A percentile compares a stretch with the other conserved stretches of the same genome.
Conservation (phyloP, 345 rosid species). For the Salix purpurea region DNA sequence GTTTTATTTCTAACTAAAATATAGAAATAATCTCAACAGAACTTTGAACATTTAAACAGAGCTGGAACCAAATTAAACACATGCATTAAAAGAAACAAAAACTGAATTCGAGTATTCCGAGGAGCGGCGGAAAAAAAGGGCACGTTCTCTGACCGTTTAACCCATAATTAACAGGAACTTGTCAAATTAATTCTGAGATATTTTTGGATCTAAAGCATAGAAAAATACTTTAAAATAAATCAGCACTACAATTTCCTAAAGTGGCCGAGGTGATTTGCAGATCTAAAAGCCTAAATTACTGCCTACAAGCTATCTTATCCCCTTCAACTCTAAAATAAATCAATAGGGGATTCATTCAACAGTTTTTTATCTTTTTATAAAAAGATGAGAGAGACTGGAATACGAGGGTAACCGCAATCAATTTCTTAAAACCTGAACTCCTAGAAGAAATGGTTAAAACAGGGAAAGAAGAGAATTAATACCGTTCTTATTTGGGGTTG, state of each 20-base stretch:
- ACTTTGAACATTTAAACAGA: not conserved
- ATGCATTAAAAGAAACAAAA: not conserved
- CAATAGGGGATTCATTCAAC: not conserved
- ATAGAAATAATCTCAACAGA: not conserved
- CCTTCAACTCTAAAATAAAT: no score
- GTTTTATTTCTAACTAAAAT: not conserved
- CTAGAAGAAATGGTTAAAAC: not conserved
- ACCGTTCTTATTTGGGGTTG: constrained; percentile 17
- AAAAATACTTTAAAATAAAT: not conserved
- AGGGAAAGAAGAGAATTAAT: not conserved
- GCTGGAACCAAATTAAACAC: not conserved
- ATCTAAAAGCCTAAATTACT: not conserved
- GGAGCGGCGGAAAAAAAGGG: constrained; percentile 6
- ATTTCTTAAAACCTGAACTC: not conserved
- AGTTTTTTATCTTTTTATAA: not conserved
- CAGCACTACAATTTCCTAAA: no score
- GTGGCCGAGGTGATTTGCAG: not conserved
- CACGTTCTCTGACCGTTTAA: constrained; percentile 11
- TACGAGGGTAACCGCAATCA: not conserved
- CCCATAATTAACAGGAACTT: constrained; percentile 15
- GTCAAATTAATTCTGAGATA: constrained; percentile 18
- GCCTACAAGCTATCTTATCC: no score
- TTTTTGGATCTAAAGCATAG: constrained; percentile 16
- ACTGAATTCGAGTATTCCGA: not conserved
- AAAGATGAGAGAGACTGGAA: not conserved